A percentile compares a stretch with the other conserved stretches of the same genome.
These are phyloP conservation scores for Diaporthe longicolla DNA, from an alignment of 2,329 filamentous ascomycete species.

Conservation along the genomic window DNA sequence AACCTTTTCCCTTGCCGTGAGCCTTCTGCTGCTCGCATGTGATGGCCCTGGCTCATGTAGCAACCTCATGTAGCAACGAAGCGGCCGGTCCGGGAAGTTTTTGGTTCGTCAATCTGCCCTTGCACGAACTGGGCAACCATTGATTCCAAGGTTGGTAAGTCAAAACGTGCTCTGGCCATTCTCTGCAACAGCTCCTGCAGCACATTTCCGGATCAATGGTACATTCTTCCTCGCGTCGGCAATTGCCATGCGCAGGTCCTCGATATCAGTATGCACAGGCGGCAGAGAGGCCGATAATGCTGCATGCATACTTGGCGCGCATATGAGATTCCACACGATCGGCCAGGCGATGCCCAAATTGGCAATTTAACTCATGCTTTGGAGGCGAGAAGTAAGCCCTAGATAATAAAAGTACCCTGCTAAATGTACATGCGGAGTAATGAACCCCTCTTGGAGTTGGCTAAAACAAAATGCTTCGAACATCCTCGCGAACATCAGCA, in stretches of 20 bases:
- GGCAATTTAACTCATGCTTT: not conserved
- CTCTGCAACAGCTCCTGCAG: not conserved
- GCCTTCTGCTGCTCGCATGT: not conserved
- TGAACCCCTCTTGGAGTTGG: not conserved
- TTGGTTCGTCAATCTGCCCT: not conserved
- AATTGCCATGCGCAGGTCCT: no score
- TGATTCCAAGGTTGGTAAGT: not conserved
- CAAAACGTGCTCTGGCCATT: not conserved
- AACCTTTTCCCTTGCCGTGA: not conserved
- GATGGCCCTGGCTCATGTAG: slow-evolving; percentile 2
- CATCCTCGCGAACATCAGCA: not conserved
- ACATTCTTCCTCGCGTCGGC: not conserved
- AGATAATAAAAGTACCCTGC: not conserved
- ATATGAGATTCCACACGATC: not conserved
- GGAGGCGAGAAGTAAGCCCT: not conserved
- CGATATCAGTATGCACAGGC: not conserved
- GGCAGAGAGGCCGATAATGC: not conserved
- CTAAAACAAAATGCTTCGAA: not conserved
- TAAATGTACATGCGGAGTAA: not conserved
- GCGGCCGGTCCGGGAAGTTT: not conserved
- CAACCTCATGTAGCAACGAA: not conserved
- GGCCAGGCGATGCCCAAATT: not conserved
- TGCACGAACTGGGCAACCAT: not conserved
- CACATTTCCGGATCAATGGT: not conserved
- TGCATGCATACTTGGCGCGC: not conserved